phyloP scores from a whole-genome alignment of 1,284 basidiomycete genomes.

The Apiotrichum siamense region DNA sequence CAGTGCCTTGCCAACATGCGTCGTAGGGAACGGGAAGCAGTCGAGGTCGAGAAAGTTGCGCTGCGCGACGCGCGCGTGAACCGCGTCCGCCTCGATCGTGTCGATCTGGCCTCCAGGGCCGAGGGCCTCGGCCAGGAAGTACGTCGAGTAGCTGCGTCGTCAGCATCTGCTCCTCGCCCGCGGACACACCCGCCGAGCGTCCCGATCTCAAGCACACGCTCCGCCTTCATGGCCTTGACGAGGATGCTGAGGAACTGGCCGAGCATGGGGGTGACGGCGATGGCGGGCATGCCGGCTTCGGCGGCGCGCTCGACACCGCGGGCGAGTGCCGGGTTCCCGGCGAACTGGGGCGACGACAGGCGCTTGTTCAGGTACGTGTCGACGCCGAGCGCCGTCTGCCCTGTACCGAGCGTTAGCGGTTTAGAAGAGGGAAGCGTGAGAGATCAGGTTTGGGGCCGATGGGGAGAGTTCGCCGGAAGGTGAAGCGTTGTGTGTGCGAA shows the following conservation, averaged over 20 bases:
- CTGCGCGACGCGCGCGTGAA: constrained; percentile 33
- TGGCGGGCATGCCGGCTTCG: constrained; percentile 32
- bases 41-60: constrained; percentile 36
- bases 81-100: constrained; percentile 32
- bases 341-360: constrained; percentile 19
- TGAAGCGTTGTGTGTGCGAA: too few species aligned
- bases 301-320: constrained; percentile 18
- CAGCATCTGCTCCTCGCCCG: neutral
- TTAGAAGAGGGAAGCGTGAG: neutral
- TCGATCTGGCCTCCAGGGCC: constrained; percentile 38
- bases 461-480: too few species aligned
- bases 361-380: constrained; percentile 29
- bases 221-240: constrained; percentile 26
- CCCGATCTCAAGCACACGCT: constrained; percentile 39
- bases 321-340: constrained; percentile 18
- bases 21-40: constrained; percentile 37
- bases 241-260: constrained; percentile 39
- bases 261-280: constrained; percentile 19
- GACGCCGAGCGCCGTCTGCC: constrained; percentile 15
- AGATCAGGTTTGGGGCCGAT: too few species aligned
- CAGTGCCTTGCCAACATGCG: constrained; percentile 33
- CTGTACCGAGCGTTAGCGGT: too few species aligned
- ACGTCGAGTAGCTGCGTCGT: constrained; percentile 30
- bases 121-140: constrained; percentile 32
- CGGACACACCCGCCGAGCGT: constrained; percentile 37